phyloP scores from a whole-genome alignment of 495 filamentous ascomycete species.

The Evernia prunastri region DNA sequence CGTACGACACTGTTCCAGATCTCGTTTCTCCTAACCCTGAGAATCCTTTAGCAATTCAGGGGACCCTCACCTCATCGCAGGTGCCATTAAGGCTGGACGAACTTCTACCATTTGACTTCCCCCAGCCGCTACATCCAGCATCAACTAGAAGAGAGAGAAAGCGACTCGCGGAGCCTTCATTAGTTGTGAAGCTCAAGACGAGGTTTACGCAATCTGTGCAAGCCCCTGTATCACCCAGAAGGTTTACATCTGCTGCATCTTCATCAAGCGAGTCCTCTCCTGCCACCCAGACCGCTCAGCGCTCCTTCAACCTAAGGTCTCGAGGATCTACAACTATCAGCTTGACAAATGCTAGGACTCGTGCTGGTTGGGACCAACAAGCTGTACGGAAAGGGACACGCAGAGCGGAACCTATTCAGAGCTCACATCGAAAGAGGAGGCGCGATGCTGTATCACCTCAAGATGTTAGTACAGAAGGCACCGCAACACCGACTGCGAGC shows the following conservation, averaged over 20 bases:
- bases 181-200: not conserved
- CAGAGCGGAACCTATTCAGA: slow-evolving; percentile 2
- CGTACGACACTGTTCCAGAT: not conserved
- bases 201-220: not conserved
- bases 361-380: not conserved
- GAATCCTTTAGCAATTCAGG: not conserved
- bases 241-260: not conserved
- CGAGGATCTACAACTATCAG: not conserved
- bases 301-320: not conserved
- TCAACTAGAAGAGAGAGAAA: slow-evolving; percentile 3
- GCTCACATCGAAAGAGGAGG: not conserved
- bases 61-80: not conserved
- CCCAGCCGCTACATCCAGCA: not conserved
- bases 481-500: not conserved
- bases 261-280: not conserved
- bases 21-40: not conserved
- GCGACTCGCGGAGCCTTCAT: not conserved
- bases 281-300: not conserved
- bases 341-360: not conserved
- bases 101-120: not conserved
- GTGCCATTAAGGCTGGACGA: not conserved
- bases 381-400: not conserved
- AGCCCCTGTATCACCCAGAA: not conserved
- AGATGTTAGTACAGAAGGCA: not conserved
- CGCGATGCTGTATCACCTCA: slow-evolving; percentile 4